These are phyloP conservation scores for Aegilops speltoides DNA, from an alignment of 176 grass and related monocot species.

Conservation along the genomic window DNA sequence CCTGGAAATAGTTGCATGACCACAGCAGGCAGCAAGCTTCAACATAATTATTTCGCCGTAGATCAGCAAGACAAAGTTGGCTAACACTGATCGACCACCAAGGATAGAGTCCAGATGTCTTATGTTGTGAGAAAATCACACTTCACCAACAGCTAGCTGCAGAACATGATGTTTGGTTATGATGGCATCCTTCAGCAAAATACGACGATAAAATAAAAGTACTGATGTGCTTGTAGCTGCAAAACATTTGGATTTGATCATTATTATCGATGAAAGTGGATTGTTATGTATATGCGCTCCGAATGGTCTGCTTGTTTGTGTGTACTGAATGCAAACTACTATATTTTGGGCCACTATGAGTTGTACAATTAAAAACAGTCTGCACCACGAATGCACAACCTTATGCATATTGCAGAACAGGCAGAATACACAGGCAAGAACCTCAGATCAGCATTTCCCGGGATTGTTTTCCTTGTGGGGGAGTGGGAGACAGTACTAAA, in stretches of 20 bases:
- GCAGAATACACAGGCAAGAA: background rate
- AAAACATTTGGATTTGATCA: background rate
- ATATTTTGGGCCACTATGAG: background rate
- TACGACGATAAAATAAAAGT: background rate
- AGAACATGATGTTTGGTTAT: constrained; percentile 6
- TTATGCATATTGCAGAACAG: background rate
- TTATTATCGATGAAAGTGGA: background rate
- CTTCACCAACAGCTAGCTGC: constrained; percentile 56
- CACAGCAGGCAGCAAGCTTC: background rate
- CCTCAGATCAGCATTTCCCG: background rate
- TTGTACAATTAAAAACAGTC: background rate
- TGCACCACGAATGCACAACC: background rate
- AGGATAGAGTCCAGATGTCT: background rate
- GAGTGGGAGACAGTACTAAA: background rate
- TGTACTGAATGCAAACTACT: background rate
- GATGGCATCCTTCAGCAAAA: constrained; percentile 18
- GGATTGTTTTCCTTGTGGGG: background rate
- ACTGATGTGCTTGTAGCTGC: background rate
- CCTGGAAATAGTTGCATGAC: constrained; percentile 16
- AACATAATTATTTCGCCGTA: background rate
- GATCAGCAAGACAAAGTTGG: background rate
- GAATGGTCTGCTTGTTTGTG: background rate
- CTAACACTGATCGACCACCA: constrained; percentile 6
- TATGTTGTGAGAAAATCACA: constrained; percentile 22
- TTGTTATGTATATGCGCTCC: background rate